Conservation (phyloP, 73 alveolate species). For the Breviolum minutum region DNA sequence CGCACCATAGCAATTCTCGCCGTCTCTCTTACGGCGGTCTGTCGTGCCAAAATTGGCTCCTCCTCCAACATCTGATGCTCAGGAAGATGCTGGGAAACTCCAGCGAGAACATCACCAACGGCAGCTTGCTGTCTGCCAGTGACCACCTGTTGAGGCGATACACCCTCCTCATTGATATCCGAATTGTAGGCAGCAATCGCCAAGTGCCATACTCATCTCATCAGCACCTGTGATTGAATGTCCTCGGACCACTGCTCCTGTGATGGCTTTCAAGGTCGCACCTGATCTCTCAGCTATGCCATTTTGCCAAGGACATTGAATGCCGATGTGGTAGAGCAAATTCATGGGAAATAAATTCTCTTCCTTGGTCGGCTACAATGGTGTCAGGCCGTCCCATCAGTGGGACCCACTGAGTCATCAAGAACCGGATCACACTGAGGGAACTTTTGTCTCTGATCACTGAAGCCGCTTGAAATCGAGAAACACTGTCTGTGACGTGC, state of each 20-base stretch:
- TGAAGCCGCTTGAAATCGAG: neutral
- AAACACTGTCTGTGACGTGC: neutral
- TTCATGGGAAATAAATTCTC: neutral
- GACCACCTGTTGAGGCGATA: neutral
- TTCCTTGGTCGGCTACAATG: neutral
- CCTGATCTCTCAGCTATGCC: neutral
- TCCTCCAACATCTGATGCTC: neutral
- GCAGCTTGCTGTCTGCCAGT: neutral
- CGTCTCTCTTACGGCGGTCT: neutral
- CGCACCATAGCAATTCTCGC: constrained; percentile 26
- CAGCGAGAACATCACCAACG: neutral
- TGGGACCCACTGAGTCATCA: neutral
- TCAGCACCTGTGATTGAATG: neutral
- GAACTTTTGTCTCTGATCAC: neutral
- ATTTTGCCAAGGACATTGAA: neutral
- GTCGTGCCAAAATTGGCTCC: neutral
- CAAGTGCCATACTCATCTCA: neutral
- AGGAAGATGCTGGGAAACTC: neutral
- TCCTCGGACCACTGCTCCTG: neutral
- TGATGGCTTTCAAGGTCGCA: neutral
- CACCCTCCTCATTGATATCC: neutral
- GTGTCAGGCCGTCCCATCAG: neutral
- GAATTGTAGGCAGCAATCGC: neutral
- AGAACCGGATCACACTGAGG: neutral
- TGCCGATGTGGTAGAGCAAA: neutral